Evolutionary conservation across 2,329 filamentous ascomycete genomes (phyloP).

Genomic region (Pseudocercospora pini-densiflorae): DNA sequence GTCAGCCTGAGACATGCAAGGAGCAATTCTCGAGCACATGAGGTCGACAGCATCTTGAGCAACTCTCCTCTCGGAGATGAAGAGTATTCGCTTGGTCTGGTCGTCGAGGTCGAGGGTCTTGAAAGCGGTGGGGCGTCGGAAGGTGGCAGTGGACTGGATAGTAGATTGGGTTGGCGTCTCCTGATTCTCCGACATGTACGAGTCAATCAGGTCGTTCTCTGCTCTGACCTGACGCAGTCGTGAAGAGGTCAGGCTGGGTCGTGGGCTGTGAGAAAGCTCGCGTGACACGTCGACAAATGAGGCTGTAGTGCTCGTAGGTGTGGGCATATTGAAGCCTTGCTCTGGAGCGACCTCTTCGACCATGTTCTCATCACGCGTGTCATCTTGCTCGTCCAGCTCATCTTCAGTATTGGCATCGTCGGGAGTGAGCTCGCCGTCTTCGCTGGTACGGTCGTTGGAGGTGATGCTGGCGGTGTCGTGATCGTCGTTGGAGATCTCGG

Average conservation of each 20-base stretch:
- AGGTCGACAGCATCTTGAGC: slow-evolving; percentile 30
- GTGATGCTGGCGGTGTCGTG: slow-evolving; percentile 39
- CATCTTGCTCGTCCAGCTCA: slow-evolving; percentile 28
- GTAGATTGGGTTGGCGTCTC: slow-evolving; percentile 41
- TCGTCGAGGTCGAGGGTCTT: background rate
- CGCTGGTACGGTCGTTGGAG: slow-evolving; percentile 30
- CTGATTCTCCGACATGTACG: slow-evolving; percentile 37
- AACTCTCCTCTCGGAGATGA: slow-evolving; percentile 19
- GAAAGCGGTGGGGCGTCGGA: background rate
- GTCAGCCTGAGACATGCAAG: slow-evolving; percentile 12
- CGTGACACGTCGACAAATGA: slow-evolving; percentile 19
- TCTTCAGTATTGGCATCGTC: slow-evolving; percentile 24
- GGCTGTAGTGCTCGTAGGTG: slow-evolving; percentile 7
- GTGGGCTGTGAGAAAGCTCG: background rate
- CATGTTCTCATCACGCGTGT: background rate
- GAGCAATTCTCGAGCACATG: slow-evolving; percentile 24
- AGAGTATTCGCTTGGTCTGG: slow-evolving; percentile 22
- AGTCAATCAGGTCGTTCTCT: slow-evolving; percentile 35
- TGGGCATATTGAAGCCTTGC: background rate
- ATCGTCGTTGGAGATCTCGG: slow-evolving; percentile 39
- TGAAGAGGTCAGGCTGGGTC: slow-evolving; percentile 9
- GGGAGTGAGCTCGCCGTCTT: slow-evolving; percentile 25
- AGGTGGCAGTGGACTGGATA: slow-evolving; percentile 18
- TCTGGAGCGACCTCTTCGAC: slow-evolving; percentile 2
- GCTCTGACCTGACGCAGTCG: slow-evolving; percentile 22